Conservation (phyloP, 2,329 filamentous ascomycete species). For the Aurifilum marmelostoma region DNA sequence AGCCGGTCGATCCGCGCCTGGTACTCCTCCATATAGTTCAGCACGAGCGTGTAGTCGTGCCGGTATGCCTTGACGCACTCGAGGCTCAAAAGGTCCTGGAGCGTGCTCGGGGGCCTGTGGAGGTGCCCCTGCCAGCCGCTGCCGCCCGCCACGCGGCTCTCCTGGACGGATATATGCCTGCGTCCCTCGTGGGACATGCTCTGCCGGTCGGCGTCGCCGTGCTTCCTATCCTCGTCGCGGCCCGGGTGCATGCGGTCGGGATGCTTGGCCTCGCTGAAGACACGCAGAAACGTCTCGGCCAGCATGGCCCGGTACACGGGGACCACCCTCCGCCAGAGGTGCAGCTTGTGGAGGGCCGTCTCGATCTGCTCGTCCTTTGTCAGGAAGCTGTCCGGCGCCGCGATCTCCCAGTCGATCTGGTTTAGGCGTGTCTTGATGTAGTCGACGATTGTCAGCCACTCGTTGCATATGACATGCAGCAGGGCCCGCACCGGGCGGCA, state of each 20-base stretch:
- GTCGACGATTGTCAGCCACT: conserved; percentile 36
- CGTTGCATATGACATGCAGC: conserved; percentile 34
- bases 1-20: conserved; percentile 39
- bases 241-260: conserved; percentile 19
- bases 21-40: conserved; percentile 37
- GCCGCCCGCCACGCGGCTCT: background rate
- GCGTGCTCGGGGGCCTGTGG: background rate
- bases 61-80: conserved; percentile 30
- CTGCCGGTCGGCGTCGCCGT: background rate
- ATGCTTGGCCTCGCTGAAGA: conserved; percentile 28
- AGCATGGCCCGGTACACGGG: conserved; percentile 37
- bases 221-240: background rate
- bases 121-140: background rate
- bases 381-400: conserved; percentile 33
- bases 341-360: conserved; percentile 33
- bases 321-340: conserved; percentile 35
- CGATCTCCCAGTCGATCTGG: conserved; percentile 36
- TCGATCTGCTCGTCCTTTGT: conserved; percentile 31
- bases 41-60: conserved; percentile 34
- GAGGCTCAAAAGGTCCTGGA: conserved; percentile 18
- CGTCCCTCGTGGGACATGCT: background rate
- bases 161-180: background rate
- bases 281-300: conserved; percentile 31
- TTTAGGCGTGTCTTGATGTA: conserved; percentile 37
- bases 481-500: conserved; percentile 33